Evolutionary conservation across 768 basidiomycete species (phyloP).

Genomic region (Saitozyma podzolica): DNA sequence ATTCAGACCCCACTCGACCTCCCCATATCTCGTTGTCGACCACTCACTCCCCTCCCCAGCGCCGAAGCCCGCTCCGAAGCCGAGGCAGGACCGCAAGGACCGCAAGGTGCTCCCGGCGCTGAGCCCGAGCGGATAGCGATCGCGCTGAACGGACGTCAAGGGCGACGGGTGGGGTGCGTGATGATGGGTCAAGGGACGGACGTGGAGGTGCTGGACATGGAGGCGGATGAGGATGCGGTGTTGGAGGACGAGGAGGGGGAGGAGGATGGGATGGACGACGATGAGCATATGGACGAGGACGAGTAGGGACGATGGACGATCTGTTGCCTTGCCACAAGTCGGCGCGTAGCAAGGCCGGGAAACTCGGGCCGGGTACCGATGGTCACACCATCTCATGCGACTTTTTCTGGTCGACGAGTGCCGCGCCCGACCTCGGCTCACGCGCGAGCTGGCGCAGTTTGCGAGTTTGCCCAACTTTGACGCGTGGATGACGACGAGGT

Average conservation of each 20-base stretch:
- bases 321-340: neutral
- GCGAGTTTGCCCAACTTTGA: no score
- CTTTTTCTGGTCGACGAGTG: constrained; percentile 23
- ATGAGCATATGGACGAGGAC: neutral
- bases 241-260: constrained; percentile 15
- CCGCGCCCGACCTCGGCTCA: constrained; percentile 6
- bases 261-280: neutral
- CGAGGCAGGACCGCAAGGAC: neutral
- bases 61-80: neutral
- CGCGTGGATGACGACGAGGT: no score
- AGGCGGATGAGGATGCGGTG: constrained; percentile 29
- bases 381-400: constrained; percentile 23
- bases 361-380: neutral
- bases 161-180: constrained; percentile 35
- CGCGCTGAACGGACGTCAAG: constrained; percentile 32
- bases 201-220: constrained; percentile 33
- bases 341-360: neutral
- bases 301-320: neutral
- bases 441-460: neutral
- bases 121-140: constrained; percentile 5
- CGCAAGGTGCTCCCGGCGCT: neutral
- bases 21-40: neutral
- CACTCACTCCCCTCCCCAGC: neutral
- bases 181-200: constrained; percentile 20
- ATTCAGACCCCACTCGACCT: neutral